Conservation (phyloP, 2,329 filamentous ascomycete species). For the Blastomyces silverae region DNA sequence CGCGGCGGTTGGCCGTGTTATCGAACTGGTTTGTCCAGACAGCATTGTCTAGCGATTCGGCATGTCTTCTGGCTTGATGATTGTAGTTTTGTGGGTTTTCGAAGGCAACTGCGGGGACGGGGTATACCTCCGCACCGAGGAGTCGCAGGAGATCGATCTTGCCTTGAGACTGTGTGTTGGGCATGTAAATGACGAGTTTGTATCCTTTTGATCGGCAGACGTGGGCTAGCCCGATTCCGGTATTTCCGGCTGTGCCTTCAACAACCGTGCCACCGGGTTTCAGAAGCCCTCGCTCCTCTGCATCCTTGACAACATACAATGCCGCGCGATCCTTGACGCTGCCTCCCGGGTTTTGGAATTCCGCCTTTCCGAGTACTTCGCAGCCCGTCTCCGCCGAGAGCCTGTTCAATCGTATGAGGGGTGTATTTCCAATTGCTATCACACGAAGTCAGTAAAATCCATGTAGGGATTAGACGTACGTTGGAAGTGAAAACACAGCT, state of each 20-base stretch:
- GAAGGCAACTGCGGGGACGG: conserved; percentile 90
- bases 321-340: conserved; percentile 95
- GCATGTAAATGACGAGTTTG: conserved; percentile 98
- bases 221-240: conserved; percentile 93
- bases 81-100: conserved; percentile 97
- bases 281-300: conserved; percentile 78
- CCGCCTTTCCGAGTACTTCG: conserved; percentile 90
- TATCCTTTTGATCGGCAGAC: conserved; percentile 90
- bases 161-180: conserved; percentile 94
- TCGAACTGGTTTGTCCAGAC: conserved; percentile 99
- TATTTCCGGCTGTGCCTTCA: conserved; percentile 96
- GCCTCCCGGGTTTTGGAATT: conserved; percentile 97
- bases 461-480: background rate
- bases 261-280: conserved; percentile 86
- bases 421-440: conserved; percentile 92
- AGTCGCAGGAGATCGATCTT: conserved; percentile 91
- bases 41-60: conserved; percentile 75
- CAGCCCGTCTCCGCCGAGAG: conserved; percentile 89
- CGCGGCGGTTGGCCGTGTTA: conserved; percentile 85
- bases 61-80: conserved; percentile 85
- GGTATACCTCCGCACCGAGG: conserved; percentile 89
- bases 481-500: background rate
- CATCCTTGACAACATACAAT: conserved; percentile 86
- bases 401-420: conserved; percentile 79
- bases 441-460: background rate